These are phyloP conservation scores for Syncephalis plumigaleata DNA, from an alignment of 371 early-diverging fungal species.

Conservation along the genomic window DNA sequence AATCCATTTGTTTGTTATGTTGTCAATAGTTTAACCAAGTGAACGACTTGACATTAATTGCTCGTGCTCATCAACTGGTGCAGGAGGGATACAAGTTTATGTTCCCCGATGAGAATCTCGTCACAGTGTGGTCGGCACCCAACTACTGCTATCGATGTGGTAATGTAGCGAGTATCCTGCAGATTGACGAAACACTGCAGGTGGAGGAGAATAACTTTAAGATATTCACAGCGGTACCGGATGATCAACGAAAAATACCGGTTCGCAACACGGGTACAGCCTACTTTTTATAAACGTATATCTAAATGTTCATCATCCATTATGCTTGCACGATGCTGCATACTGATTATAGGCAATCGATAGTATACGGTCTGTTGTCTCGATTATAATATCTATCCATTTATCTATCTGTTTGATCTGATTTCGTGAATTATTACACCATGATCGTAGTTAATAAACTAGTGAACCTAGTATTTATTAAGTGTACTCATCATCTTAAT, in stretches of 20 bases:
- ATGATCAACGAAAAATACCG: slow-evolving; percentile 43
- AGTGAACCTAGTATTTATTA: too few species aligned
- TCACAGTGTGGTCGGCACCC: slow-evolving; percentile 99
- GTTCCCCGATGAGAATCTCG: slow-evolving; percentile 90
- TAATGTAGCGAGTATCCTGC: slow-evolving; percentile 97
- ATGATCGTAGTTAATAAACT: too few species aligned
- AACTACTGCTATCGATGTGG: slow-evolving; percentile 99
- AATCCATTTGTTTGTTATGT: not conserved
- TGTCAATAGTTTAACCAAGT: slow-evolving; percentile 91
- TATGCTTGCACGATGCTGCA: too few species aligned
- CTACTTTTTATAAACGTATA: slow-evolving; percentile 18
- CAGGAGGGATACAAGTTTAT: slow-evolving; percentile 95
- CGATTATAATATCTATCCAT: too few species aligned
- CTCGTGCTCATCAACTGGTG: slow-evolving; percentile 96
- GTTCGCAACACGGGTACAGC: slow-evolving; percentile 16
- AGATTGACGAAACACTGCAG: slow-evolving; percentile 76
- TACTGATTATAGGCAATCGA: too few species aligned
- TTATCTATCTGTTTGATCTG: too few species aligned
- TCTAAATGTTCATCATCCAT: slow-evolving; percentile 4
- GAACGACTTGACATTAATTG: slow-evolving; percentile 86
- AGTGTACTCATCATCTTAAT: too few species aligned
- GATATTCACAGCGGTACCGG: slow-evolving; percentile 90
- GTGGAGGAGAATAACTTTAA: slow-evolving; percentile 77
- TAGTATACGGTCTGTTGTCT: too few species aligned
- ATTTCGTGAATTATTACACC: too few species aligned